phyloP scores from a whole-genome alignment of 495 filamentous ascomycete genomes.

The Xylaria longipes region DNA sequence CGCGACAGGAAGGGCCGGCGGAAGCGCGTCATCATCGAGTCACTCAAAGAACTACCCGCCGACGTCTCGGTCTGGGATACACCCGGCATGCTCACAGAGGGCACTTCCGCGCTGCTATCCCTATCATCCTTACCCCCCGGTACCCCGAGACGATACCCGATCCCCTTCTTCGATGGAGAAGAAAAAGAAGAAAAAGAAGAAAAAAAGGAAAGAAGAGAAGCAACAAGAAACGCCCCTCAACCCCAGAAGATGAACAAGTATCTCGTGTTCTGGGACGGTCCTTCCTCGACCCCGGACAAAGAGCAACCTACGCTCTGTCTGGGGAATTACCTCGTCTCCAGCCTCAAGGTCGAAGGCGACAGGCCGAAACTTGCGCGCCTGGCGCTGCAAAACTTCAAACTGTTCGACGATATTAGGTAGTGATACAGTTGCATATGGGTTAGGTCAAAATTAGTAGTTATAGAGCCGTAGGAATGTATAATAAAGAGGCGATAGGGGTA shows the following conservation, averaged over 20 bases:
- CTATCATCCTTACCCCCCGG: neutral
- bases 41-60: neutral
- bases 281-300: neutral
- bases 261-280: constrained; percentile 15
- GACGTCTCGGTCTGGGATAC: neutral
- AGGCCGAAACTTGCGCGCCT: constrained; percentile 26
- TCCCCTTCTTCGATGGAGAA: constrained; percentile 7
- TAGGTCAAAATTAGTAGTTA: neutral
- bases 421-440: no score
- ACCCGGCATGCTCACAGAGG: neutral
- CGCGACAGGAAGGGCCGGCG: constrained; percentile 11
- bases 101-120: neutral
- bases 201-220: no score
- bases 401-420: no score
- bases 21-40: constrained; percentile 40
- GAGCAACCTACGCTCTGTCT: constrained; percentile 23
- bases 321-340: constrained; percentile 33
- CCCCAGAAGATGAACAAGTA: neutral
- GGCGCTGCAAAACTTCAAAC: constrained; percentile 33
- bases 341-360: constrained; percentile 46
- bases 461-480: neutral
- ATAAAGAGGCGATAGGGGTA: neutral
- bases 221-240: no score
- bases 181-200: neutral
- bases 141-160: neutral